These are phyloP conservation scores for Dendrobium catenatum DNA, from an alignment of 106 monocot genomes.

Conservation along the genomic window DNA sequence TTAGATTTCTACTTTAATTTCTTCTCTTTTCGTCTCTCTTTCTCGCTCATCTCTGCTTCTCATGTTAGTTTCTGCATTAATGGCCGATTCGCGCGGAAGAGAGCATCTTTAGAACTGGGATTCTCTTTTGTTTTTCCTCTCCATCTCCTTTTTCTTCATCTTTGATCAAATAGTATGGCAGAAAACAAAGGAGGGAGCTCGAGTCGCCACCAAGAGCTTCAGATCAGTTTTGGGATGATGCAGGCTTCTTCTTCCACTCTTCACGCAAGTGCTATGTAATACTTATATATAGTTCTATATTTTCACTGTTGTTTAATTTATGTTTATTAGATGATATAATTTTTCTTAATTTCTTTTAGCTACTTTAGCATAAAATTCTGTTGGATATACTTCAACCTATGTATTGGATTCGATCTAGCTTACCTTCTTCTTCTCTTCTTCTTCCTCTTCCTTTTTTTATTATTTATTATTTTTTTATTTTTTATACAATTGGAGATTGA, in stretches of 20 bases:
- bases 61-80: neutral
- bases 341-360: no score
- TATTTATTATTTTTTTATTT: no score
- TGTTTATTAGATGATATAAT: no score
- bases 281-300: neutral
- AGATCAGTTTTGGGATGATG: constrained; percentile 26
- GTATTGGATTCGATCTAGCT: no score
- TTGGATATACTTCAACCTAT: neutral
- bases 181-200: constrained; percentile 8
- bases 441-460: no score
- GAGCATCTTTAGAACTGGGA: neutral
- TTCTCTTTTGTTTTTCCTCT: neutral
- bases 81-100: neutral
- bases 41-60: neutral
- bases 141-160: neutral
- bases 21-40: neutral
- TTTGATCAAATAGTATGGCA: neutral
- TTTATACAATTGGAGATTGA: no score
- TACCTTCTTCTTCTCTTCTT: no score
- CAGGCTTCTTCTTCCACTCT: constrained; percentile 32
- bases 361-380: no score
- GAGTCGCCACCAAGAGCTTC: constrained; percentile 14
- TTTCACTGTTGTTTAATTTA: neutral
- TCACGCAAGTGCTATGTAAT: constrained; percentile 38
- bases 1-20: neutral